Base-by-base conservation (phyloP, 192 early-diverging fungal genomes). In the Cetraspora pellucida region DNA sequence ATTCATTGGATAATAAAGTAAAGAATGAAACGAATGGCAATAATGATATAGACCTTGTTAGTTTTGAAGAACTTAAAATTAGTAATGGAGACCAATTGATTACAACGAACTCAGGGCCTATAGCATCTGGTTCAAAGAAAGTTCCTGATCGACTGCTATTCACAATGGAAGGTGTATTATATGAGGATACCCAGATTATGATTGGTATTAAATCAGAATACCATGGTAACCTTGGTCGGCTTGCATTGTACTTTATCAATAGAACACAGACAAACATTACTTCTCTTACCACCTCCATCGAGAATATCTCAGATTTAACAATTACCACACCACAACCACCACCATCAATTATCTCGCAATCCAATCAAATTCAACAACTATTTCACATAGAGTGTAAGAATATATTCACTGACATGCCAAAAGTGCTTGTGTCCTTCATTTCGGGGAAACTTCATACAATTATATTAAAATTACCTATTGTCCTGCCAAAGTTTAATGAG, bases 181-280 rank as follows among this genome's bases (percentile, higher is more conserved):
- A 94, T 79, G 95, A 97, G 81, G 95, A 98, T 79, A 85, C 85
- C 9, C 90, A 91, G 70, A 78, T 99, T 54, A 95, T 98, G 75
- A 88, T 99, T 28, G 95, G 95, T 13, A 71, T 99, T 64, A 96
- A 98, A 72, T 90, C 93, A 1, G 97, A 98, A 77, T 99, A 96
- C 80, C 95, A 97, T 79, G 89, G 89, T 19, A 88, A 94, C 11
- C 84, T 93, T 10, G 98, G 97, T 10, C 90, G 96, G 16, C 72
- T 99, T 23, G 97, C 94, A 63, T 77, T 99, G 28, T 99, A 95
- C 74, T 88, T 94, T 66, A 93, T 93, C 37, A 99, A 99, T 87
- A 95, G 95, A 77, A 89, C 93, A 0, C 86, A 89, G 4, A 83
- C 83, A 10, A 84, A 91, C 17, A 87, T 98, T 72, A 89, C 85